These are phyloP conservation scores for Zelonia costaricensis DNA, from an alignment of 208 protist species.

Conservation along the genomic window DNA sequence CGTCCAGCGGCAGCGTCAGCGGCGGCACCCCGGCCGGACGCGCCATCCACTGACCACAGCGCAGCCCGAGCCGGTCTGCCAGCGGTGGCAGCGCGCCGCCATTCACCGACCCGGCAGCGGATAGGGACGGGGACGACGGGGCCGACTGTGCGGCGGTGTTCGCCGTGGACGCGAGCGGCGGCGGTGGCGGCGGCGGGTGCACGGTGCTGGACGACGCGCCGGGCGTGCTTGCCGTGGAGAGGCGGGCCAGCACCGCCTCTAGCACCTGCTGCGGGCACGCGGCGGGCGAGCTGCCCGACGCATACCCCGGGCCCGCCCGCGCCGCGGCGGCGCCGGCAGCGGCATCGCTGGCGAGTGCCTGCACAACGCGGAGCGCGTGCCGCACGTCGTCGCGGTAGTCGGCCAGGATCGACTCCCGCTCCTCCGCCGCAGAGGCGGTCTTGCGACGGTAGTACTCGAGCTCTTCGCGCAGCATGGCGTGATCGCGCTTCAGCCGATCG, in stretches of 20 bases:
- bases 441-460: constrained; percentile 32
- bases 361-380: constrained; percentile 11
- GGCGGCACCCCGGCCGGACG: too few species aligned
- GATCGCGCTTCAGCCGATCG: constrained; percentile 24
- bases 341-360: constrained; percentile 15
- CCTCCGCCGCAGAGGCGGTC: constrained; percentile 5
- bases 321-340: neutral
- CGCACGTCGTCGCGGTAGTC: constrained; percentile 29
- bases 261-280: neutral
- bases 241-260: neutral
- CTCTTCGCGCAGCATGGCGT: constrained; percentile 8
- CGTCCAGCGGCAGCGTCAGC: neutral
- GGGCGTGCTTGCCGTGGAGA: neutral
- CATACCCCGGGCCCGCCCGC: too few species aligned
- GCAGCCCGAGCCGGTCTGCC: too few species aligned
- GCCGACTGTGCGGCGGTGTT: too few species aligned
- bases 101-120: too few species aligned
- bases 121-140: too few species aligned
- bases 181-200: neutral
- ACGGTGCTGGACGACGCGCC: neutral
- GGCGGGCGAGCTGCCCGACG: neutral
- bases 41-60: too few species aligned
- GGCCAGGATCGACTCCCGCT: constrained; percentile 10
- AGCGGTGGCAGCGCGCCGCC: too few species aligned
- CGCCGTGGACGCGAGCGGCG: too few species aligned